Percentiles rank a stretch among this genome's conserved stretches.
These are phyloP conservation scores for Adansonia digitata DNA, from an alignment of 345 rosid genomes.

Conservation along the genomic window DNA sequence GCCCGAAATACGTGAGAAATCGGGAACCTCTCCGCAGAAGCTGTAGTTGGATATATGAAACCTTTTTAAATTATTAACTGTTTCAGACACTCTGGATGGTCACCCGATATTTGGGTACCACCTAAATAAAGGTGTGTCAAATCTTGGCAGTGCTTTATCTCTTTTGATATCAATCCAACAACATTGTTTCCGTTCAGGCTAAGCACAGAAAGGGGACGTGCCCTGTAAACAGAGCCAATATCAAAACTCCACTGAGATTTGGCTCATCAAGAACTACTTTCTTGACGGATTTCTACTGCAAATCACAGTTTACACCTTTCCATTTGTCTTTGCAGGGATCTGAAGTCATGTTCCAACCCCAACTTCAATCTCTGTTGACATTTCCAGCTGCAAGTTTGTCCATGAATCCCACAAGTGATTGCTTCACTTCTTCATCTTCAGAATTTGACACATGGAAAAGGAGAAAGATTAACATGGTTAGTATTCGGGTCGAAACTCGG, in stretches of 20 bases:
- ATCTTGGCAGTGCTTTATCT: slow-evolving; percentile 34
- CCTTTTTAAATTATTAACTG: slow-evolving; percentile 40
- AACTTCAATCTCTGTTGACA: slow-evolving; percentile 10
- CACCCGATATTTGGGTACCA: slow-evolving; percentile 39
- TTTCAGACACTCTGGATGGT: slow-evolving; percentile 37
- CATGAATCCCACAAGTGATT: slow-evolving; percentile 41
- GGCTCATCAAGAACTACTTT: slow-evolving; percentile 39
- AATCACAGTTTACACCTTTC: slow-evolving; percentile 45
- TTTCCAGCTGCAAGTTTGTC: slow-evolving; percentile 37
- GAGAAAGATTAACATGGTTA: slow-evolving; percentile 31
- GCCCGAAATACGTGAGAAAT: slow-evolving; percentile 36
- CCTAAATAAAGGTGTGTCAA: slow-evolving; percentile 40
- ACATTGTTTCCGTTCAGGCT: slow-evolving; percentile 42
- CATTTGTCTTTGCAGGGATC: slow-evolving; percentile 51
- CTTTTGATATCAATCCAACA: slow-evolving; percentile 29
- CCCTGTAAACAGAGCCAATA: slow-evolving; percentile 28
- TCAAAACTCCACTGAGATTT: slow-evolving; percentile 43
- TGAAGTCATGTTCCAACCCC: slow-evolving; percentile 49
- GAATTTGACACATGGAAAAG: slow-evolving; percentile 23
- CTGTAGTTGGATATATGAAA: slow-evolving; percentile 37
- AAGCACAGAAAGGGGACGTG: slow-evolving; percentile 28
- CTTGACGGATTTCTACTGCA: slow-evolving; percentile 20
- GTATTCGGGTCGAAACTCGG: slow-evolving; percentile 13
- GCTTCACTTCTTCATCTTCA: slow-evolving; percentile 31
- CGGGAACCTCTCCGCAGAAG: slow-evolving; percentile 39